A percentile compares a stretch with the other conserved stretches of the same genome.
phyloP scores from a whole-genome alignment of 208 protist species.

The Leishmania mexicana region DNA sequence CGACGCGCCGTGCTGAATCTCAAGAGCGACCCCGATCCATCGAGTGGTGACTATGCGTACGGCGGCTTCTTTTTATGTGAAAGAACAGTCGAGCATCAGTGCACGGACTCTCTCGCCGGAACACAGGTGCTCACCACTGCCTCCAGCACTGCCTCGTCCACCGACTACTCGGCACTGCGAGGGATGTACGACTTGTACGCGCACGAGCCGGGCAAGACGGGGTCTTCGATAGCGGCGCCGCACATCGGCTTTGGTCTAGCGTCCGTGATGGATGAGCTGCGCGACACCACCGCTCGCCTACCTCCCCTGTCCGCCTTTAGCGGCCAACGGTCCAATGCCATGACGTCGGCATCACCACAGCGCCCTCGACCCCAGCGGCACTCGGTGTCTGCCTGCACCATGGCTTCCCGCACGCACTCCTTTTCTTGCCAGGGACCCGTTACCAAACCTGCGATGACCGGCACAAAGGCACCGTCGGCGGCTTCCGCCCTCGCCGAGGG shows the following conservation, averaged over 20 bases:
- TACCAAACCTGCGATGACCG: background rate
- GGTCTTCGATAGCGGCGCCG: background rate
- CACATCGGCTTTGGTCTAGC: background rate
- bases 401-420: background rate
- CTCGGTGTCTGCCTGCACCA: background rate
- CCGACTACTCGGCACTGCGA: constrained; percentile 9
- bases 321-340: background rate
- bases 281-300: background rate
- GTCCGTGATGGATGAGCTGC: background rate
- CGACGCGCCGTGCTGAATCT: too few relatives aligned
- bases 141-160: constrained; percentile 10
- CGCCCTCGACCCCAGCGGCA: background rate
- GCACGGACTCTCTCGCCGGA: background rate
- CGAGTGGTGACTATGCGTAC: background rate
- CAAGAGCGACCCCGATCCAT: background rate
- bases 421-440: background rate
- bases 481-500: background rate
- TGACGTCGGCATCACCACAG: background rate
- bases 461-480: background rate
- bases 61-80: background rate
- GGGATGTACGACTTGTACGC: constrained; percentile 12
- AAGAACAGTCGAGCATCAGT: too few relatives aligned
- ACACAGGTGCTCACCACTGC: background rate
- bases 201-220: background rate
- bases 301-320: background rate